phyloP scores from a whole-genome alignment of 805 yeast species.

The Lipomyces spencermartinsiae region DNA sequence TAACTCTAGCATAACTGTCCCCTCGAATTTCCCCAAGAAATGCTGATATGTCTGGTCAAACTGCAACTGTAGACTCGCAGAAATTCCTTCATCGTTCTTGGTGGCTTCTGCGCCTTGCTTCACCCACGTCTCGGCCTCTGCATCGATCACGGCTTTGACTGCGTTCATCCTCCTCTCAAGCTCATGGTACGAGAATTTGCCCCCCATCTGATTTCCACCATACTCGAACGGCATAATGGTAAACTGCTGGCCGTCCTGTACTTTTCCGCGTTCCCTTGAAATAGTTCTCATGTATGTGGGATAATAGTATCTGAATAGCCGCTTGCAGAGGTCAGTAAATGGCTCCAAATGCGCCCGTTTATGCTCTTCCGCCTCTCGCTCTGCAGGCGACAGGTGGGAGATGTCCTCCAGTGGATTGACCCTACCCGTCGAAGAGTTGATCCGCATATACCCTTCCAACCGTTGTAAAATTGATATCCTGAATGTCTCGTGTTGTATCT shows the following conservation, averaged over 20 bases:
- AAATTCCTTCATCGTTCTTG: slow-evolving; percentile 6
- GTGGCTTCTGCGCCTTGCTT: slow-evolving; percentile 16
- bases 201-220: slow-evolving; percentile 19
- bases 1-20: slow-evolving; percentile 25
- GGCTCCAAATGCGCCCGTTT: slow-evolving; percentile 11
- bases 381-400: background rate
- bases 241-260: slow-evolving; percentile 4
- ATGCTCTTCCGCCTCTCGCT: background rate
- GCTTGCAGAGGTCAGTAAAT: slow-evolving; percentile 23
- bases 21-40: slow-evolving; percentile 14
- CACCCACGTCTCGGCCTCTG: slow-evolving; percentile 24
- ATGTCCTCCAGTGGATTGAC: background rate
- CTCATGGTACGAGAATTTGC: slow-evolving; percentile 14
- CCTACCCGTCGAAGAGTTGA: slow-evolving; percentile 7
- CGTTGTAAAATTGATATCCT: slow-evolving; percentile 24
- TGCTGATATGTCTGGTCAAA: slow-evolving; percentile 1
- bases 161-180: slow-evolving; percentile 20
- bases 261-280: background rate
- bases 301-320: slow-evolving; percentile 21
- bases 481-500: slow-evolving; percentile 28
- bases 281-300: slow-evolving; percentile 15
- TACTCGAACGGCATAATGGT: slow-evolving; percentile 24
- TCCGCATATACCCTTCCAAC: slow-evolving; percentile 20
- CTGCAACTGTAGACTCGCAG: slow-evolving; percentile 14
- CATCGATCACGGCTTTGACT: slow-evolving; percentile 15